A percentile compares a stretch with the other conserved stretches of the same genome.
These are phyloP conservation scores for Skeletonema menzelii DNA, from an alignment of 108 stramenopile species.

Conservation along the genomic window DNA sequence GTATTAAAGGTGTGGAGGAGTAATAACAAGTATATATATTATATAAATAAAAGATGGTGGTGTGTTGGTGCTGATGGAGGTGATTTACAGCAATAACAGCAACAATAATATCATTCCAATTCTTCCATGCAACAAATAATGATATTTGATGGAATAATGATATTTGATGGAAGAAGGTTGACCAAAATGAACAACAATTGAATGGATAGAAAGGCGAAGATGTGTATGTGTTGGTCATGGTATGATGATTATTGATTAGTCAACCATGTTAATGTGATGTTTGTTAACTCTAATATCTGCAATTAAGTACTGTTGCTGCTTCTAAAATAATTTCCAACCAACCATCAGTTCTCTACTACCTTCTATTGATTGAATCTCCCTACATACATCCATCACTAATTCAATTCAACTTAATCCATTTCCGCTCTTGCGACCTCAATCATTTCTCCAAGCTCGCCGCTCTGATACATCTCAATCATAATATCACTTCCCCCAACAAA, in stretches of 20 bases:
- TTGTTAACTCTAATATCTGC: not conserved
- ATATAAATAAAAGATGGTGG: no score
- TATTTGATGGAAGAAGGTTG: not conserved
- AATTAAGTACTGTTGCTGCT: not conserved
- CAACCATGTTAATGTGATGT: not conserved
- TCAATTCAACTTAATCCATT: slow-evolving; percentile 26
- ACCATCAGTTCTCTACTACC: no score
- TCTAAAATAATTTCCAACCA: not conserved
- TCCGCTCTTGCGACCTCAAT: slow-evolving; percentile 57
- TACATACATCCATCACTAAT: not conserved
- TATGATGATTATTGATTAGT: not conserved
- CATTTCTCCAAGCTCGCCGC: slow-evolving; percentile 77
- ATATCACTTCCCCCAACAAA: slow-evolving; percentile 99
- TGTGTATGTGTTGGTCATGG: not conserved
- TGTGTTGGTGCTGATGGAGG: no score
- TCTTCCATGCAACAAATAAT: not conserved
- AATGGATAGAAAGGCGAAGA: not conserved
- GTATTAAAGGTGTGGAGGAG: slow-evolving; percentile 90
- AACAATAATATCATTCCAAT: no score
- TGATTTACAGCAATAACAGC: not conserved
- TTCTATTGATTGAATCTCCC: no score
- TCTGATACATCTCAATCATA: slow-evolving; percentile 85
- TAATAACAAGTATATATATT: not conserved
- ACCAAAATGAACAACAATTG: not conserved
- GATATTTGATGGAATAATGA: not conserved